Conservation (phyloP, 179 eudicot species). For the Spinacia oleracea region DNA sequence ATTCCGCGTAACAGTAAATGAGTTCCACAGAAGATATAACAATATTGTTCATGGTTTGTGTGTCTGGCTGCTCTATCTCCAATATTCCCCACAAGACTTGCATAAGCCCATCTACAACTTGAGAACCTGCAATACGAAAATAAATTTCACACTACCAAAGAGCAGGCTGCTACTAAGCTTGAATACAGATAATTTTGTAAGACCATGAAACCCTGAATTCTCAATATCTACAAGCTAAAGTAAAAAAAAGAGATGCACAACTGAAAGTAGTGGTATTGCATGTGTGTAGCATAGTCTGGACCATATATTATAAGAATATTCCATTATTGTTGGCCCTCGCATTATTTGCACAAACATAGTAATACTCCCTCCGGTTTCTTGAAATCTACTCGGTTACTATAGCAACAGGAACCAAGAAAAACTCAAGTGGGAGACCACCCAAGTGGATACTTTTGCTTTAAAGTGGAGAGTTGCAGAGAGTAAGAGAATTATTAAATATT, state of each 20-base stretch:
- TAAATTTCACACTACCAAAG: background rate
- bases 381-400: no score
- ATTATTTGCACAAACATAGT: no score
- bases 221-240: background rate
- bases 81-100: constrained; percentile 98
- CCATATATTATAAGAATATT: no score
- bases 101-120: constrained; percentile 95
- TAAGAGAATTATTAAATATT: no score
- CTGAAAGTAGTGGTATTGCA: background rate
- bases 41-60: constrained; percentile 94
- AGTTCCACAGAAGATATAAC: constrained; percentile 93
- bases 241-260: background rate
- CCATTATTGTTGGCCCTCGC: no score
- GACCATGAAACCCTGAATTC: background rate
- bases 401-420: no score
- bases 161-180: constrained; percentile 1
- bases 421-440: no score
- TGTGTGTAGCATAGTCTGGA: no score
- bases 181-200: background rate
- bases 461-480: no score
- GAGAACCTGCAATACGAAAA: constrained; percentile 60
- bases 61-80: constrained; percentile 96
- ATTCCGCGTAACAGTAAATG: constrained; percentile 97
- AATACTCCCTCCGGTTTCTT: no score
- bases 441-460: no score